A percentile compares a stretch with the other conserved stretches of the same genome.
phyloP scores from a whole-genome alignment of 139 green algal species.

The Chlorella sp. region DNA sequence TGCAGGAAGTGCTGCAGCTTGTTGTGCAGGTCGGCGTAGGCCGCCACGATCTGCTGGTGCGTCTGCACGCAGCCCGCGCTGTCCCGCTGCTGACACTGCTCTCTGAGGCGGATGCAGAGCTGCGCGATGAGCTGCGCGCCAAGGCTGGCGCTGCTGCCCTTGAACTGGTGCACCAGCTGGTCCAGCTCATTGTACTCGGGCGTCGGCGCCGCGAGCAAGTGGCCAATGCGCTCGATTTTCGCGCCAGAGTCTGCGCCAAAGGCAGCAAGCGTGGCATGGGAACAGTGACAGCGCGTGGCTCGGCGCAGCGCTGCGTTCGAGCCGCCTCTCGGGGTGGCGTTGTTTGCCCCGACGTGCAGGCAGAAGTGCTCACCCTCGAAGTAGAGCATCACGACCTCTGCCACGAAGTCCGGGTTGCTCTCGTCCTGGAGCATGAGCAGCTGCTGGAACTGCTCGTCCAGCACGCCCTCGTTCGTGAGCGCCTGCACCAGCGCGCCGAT shows the following conservation, averaged over 20 bases:
- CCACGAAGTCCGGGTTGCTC: constrained; percentile 73
- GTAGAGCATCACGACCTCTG: constrained; percentile 76
- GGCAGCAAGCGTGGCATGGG: too few relatives aligned
- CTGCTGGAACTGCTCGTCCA: constrained; percentile 73
- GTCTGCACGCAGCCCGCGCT: constrained; percentile 14
- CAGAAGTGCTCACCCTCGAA: constrained; percentile 41
- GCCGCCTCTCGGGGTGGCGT: neutral
- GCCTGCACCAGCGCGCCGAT: constrained; percentile 16
- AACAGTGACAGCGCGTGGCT: neutral
- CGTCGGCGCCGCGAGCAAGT: constrained; percentile 20
- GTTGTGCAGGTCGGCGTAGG: constrained; percentile 34
- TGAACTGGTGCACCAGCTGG: constrained; percentile 82
- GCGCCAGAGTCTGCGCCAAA: constrained; percentile 34
- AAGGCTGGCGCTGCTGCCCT: constrained; percentile 72
- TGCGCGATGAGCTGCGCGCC: constrained; percentile 47
- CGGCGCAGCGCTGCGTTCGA: too few relatives aligned
- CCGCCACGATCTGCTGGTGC: constrained; percentile 18
- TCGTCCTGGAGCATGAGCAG: constrained; percentile 80
- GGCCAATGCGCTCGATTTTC: constrained; percentile 55
- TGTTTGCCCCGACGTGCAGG: neutral
- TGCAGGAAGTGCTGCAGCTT: constrained; percentile 59
- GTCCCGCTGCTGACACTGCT: constrained; percentile 48
- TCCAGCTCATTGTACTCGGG: constrained; percentile 65
- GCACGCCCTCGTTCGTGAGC: constrained; percentile 23
- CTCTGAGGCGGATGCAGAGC: constrained; percentile 60